Evolutionary conservation across 805 yeast species (phyloP).

Genomic region (Teunomyces atbi): DNA sequence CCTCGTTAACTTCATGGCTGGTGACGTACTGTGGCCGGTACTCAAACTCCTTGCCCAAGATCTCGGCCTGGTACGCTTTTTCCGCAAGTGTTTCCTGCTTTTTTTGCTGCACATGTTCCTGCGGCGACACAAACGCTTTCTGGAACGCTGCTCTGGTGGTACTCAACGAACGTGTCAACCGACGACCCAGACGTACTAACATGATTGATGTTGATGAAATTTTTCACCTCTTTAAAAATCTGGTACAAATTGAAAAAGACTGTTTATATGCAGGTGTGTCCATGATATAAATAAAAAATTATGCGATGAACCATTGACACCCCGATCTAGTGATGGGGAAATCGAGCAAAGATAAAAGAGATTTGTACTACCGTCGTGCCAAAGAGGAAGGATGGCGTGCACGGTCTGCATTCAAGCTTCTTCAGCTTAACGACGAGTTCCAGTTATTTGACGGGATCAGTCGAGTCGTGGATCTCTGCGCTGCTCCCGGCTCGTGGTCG

Average conservation of each 20-base stretch:
- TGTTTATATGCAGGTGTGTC: slow-evolving; percentile 2
- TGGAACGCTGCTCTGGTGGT: background rate
- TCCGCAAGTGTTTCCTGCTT: slow-evolving; percentile 24
- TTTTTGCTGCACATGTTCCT: slow-evolving; percentile 29
- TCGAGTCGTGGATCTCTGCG: slow-evolving; percentile 94
- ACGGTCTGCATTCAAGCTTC: slow-evolving; percentile 88
- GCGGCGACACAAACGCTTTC: slow-evolving; percentile 25
- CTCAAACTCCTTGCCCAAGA: slow-evolving; percentile 24
- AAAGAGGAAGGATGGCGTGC: slow-evolving; percentile 99
- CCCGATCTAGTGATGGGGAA: slow-evolving; percentile 68
- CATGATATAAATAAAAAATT: too few species aligned
- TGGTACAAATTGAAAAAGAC: background rate
- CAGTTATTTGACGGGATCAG: slow-evolving; percentile 69
- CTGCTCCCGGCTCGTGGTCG: slow-evolving; percentile 99
- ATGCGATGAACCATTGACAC: background rate
- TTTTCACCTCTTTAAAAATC: background rate
- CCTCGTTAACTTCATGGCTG: slow-evolving; percentile 18
- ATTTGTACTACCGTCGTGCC: slow-evolving; percentile 86
- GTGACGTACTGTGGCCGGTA: slow-evolving; percentile 33
- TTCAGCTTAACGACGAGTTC: slow-evolving; percentile 90
- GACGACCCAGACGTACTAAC: slow-evolving; percentile 3
- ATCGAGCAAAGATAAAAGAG: slow-evolving; percentile 92
- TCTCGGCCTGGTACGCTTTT: slow-evolving; percentile 23
- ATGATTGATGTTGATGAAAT: background rate
- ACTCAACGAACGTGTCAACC: background rate